Conservation (phyloP, 2,329 filamentous ascomycete species). For the Thelonectria rubi region DNA sequence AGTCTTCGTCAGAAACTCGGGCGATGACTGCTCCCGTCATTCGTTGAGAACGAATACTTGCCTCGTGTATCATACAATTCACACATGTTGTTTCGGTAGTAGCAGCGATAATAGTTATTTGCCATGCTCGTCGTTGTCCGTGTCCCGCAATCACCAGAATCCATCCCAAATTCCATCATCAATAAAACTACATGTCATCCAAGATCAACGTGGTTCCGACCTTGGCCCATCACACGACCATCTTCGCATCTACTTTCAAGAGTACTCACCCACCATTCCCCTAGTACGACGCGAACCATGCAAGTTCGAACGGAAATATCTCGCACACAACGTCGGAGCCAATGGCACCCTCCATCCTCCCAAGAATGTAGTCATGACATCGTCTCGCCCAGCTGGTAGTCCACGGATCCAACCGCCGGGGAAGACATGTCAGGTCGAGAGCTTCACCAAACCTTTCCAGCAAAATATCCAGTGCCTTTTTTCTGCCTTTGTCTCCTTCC, state of each 20-base stretch:
- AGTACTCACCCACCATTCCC: no score
- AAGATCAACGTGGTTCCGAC: no score
- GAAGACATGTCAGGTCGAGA: not conserved
- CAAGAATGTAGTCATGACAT: slow-evolving; percentile 2
- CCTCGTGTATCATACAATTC: no score
- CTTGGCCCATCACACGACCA: no score
- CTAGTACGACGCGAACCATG: not conserved
- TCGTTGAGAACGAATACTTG: no score
- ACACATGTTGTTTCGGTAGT: no score
- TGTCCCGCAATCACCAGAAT: no score
- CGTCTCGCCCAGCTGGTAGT: not conserved
- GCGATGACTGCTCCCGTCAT: not conserved
- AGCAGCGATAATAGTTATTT: no score
- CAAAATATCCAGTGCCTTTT: not conserved
- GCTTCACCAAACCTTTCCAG: not conserved
- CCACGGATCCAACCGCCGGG: not conserved
- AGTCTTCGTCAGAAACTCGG: not conserved
- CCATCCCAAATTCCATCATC: no score
- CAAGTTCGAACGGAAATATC: slow-evolving; percentile 2
- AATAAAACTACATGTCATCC: no score
- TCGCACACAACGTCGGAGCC: not conserved
- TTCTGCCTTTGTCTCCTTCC: not conserved
- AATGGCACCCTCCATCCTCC: not conserved
- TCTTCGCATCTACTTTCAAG: no score
- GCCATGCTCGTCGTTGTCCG: no score